Conservation (phyloP, 495 filamentous ascomycete species). For the Aspergillus ellipticus region DNA sequence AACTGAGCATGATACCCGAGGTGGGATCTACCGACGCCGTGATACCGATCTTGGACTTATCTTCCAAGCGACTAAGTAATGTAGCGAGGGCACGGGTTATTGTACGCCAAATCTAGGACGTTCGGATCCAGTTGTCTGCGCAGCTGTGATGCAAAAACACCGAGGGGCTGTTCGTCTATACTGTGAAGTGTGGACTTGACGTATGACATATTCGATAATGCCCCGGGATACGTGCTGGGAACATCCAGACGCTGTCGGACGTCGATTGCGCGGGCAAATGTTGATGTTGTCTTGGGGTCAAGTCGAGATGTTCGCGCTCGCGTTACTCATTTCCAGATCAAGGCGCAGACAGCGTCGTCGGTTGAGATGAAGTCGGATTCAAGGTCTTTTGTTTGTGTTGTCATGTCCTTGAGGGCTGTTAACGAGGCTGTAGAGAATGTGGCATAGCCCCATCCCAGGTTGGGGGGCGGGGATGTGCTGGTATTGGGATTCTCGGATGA, state of each 20-base stretch:
- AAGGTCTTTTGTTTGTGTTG: conserved; percentile 24
- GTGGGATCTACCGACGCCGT: conserved; percentile 28
- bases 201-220: conserved; percentile 41
- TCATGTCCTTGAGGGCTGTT: conserved; percentile 36
- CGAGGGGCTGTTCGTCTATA: conserved; percentile 33
- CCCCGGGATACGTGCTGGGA: conserved; percentile 41
- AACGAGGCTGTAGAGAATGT: conserved; percentile 31
- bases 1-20: conserved; percentile 49
- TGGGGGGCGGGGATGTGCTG: too few species aligned
- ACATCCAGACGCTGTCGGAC: conserved; percentile 42
- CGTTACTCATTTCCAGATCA: conserved; percentile 50
- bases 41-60: conserved; percentile 28
- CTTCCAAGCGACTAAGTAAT: conserved; percentile 24
- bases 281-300: conserved; percentile 19
- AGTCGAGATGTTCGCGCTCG: conserved; percentile 41
- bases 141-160: conserved; percentile 38
- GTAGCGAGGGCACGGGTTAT: conserved; percentile 44
- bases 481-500: too few species aligned
- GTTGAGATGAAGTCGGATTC: conserved; percentile 38
- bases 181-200: conserved; percentile 26
- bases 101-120: conserved; percentile 27
- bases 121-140: conserved; percentile 40
- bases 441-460: conserved; percentile 51
- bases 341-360: conserved; percentile 52
- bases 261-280: conserved; percentile 51